Conservation (phyloP, 352 stramenopile genomes). For the Blastocystis sp. region DNA sequence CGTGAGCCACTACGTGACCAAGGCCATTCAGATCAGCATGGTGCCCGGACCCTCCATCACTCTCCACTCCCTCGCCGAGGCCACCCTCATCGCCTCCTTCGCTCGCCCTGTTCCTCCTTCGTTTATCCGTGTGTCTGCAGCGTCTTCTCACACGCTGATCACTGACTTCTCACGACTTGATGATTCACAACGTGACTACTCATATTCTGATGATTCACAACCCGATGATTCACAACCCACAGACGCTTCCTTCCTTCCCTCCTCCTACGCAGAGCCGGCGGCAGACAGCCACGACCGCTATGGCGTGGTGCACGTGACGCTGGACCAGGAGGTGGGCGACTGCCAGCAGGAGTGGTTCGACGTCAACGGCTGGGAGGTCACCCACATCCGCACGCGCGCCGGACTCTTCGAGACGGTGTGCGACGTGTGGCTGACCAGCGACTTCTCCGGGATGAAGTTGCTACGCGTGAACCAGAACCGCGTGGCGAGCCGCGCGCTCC, state of each 20-base stretch:
- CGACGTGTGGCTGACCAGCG: not conserved
- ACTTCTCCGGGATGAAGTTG: not conserved
- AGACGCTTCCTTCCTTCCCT: too few relatives aligned
- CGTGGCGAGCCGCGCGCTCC: not conserved
- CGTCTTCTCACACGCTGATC: too few relatives aligned
- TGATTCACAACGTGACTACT: not conserved
- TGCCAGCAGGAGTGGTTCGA: constrained; percentile 4
- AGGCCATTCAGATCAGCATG: not conserved
- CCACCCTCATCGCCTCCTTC: not conserved
- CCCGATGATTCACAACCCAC: not conserved
- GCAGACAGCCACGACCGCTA: constrained; percentile 2
- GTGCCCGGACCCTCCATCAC: not conserved
- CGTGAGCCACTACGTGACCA: not conserved
- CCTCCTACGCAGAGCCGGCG: too few relatives aligned
- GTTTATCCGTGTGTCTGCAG: not conserved
- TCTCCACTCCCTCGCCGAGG: not conserved
- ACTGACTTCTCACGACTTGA: not conserved
- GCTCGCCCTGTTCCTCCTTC: not conserved
- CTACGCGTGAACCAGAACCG: not conserved
- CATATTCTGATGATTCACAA: not conserved
- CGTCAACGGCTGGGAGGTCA: not conserved
- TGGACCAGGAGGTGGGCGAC: not conserved
- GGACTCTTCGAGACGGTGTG: constrained; percentile 10
- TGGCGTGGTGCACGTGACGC: not conserved
- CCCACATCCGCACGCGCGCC: not conserved